These are phyloP conservation scores for Capsicum chinense DNA, from an alignment of 257 asterid species.

Conservation along the genomic window DNA sequence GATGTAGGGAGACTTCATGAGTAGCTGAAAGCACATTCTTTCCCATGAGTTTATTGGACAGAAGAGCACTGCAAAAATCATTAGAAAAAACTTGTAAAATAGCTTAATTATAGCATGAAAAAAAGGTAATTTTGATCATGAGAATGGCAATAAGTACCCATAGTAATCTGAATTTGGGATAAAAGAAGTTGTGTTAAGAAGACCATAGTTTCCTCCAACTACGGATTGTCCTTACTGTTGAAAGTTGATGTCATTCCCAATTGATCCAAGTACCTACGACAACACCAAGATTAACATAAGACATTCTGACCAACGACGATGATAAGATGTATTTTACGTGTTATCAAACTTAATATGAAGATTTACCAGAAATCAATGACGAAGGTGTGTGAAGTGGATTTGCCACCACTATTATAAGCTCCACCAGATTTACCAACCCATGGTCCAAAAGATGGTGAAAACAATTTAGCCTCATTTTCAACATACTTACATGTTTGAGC, in stretches of 20 bases:
- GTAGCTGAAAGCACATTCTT: conserved; percentile 54
- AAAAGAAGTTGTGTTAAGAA: conserved; percentile 66
- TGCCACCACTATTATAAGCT: conserved; percentile 88
- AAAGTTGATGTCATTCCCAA: conserved; percentile 79
- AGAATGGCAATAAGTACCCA: conserved; percentile 48
- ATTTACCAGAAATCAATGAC: conserved; percentile 80
- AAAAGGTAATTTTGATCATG: neutral
- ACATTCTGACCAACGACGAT: neutral
- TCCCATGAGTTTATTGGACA: conserved; percentile 87
- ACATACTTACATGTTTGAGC: conserved; percentile 54
- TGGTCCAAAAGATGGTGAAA: conserved; percentile 67
- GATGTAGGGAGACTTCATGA: conserved; percentile 58
- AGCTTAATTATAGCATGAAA: neutral
- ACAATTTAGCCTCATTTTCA: conserved; percentile 38
- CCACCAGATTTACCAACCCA: conserved; percentile 95
- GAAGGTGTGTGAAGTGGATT: conserved; percentile 68
- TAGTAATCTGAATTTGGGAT: conserved; percentile 89
- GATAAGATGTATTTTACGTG: too few relatives aligned
- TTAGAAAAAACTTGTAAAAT: neutral
- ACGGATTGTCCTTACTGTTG: conserved; percentile 80
- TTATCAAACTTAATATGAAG: conserved; percentile 5
- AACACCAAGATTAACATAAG: conserved; percentile 20
- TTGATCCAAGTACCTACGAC: conserved; percentile 86
- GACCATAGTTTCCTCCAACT: conserved; percentile 84
- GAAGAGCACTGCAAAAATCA: conserved; percentile 54